phyloP scores from a whole-genome alignment of 2,329 filamentous ascomycete genomes.

The Colletotrichum costaricense region DNA sequence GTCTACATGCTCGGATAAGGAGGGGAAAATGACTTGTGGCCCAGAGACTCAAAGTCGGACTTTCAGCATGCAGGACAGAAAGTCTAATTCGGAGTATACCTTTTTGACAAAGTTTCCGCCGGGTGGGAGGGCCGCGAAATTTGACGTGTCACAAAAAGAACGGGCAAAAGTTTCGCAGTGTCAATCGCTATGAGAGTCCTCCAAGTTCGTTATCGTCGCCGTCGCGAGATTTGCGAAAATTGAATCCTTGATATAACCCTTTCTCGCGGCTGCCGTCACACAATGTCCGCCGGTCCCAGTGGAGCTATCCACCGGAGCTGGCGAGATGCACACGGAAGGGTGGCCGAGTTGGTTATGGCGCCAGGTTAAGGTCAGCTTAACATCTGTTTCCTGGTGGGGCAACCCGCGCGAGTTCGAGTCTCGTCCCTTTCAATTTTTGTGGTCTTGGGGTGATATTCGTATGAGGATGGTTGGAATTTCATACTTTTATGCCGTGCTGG shows the following conservation, averaged over 20 bases:
- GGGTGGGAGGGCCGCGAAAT: background rate
- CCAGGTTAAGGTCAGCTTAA: slow-evolving; percentile 21
- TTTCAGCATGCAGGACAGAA: background rate
- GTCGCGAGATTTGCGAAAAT: too few relatives aligned
- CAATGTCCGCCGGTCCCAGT: background rate
- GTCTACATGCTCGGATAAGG: background rate
- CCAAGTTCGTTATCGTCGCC: too few relatives aligned
- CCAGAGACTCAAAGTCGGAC: background rate
- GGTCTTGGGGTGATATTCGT: background rate
- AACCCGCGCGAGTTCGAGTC: slow-evolving; percentile 22
- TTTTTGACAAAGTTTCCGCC: background rate
- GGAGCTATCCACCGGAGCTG: background rate
- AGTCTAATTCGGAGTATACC: background rate
- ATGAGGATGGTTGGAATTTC: background rate
- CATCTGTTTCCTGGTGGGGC: slow-evolving; percentile 18
- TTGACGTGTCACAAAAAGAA: too few relatives aligned
- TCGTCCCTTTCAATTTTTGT: slow-evolving; percentile 15
- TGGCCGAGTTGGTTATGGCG: slow-evolving; percentile 23
- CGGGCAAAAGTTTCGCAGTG: too few relatives aligned
- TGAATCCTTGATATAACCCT: background rate
- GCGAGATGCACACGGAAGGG: background rate
- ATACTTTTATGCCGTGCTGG: too few relatives aligned
- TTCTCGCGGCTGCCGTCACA: rapidly evolving
- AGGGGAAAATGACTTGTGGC: background rate
- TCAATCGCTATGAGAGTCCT: too few relatives aligned